Percentiles rank a stretch among this genome's conserved stretches.
These are phyloP conservation scores for Lentinula novae-zelandiae DNA, from an alignment of 1,284 basidiomycete species.

Conservation along the genomic window DNA sequence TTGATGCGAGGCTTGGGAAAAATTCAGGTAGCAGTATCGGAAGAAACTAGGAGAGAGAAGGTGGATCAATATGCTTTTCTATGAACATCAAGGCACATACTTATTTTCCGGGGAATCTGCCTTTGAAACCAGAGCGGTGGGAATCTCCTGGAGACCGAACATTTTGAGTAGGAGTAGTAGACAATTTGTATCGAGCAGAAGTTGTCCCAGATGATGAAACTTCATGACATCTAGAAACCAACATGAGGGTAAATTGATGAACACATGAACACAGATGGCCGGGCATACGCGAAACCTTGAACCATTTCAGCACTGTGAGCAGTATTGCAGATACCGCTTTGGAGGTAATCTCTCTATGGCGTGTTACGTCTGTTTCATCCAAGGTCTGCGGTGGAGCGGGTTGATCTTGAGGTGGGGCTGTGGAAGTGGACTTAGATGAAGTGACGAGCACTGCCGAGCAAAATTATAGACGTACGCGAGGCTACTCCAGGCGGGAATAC, in stretches of 20 bases:
- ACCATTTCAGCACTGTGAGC: conserved; percentile 92
- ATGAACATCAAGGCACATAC: conserved; percentile 38
- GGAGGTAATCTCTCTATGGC: conserved; percentile 96
- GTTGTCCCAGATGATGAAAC: conserved; percentile 94
- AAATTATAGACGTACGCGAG: conserved; percentile 49
- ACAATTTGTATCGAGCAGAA: conserved; percentile 94
- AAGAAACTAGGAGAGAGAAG: conserved; percentile 72
- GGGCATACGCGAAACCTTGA: conserved; percentile 90
- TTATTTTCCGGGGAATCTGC: conserved; percentile 88
- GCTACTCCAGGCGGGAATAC: conserved; percentile 67
- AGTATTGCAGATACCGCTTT: conserved; percentile 97
- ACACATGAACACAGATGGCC: not conserved
- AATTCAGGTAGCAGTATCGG: conserved; percentile 83
- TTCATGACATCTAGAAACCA: conserved; percentile 84
- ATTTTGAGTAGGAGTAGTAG: conserved; percentile 94
- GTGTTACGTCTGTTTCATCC: conserved; percentile 93
- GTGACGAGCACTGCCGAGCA: conserved; percentile 5
- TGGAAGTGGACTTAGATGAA: not conserved
- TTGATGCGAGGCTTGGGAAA: conserved; percentile 58
- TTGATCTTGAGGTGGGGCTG: conserved; percentile 52
- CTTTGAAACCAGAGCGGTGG: conserved; percentile 78
- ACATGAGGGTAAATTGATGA: conserved; percentile 7
- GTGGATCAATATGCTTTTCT: not conserved
- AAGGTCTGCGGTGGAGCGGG: conserved; percentile 67
- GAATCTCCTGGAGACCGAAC: conserved; percentile 94